A percentile compares a stretch with the other conserved stretches of the same genome.
These are phyloP conservation scores for Durotheca rogersii DNA, from an alignment of 495 filamentous ascomycete species.

Conservation along the genomic window DNA sequence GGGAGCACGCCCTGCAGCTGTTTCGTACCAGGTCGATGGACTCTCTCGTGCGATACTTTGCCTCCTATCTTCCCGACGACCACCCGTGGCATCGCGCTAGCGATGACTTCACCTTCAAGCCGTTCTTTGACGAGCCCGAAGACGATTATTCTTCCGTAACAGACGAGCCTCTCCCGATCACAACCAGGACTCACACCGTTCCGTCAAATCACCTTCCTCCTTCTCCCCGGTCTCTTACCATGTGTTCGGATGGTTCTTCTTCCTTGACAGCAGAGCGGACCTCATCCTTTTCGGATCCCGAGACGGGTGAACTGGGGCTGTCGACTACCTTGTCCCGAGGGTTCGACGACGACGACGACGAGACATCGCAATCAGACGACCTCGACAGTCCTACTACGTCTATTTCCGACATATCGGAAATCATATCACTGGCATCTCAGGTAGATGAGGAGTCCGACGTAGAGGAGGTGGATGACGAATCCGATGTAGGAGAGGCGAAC, in stretches of 20 bases:
- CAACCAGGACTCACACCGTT: constrained; percentile 15
- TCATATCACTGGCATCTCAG: constrained; percentile 20
- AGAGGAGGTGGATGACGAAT: constrained; percentile 12
- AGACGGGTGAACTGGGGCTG: constrained; percentile 37
- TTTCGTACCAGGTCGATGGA: constrained; percentile 54
- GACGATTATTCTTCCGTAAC: constrained; percentile 40
- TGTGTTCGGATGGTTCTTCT: constrained; percentile 46
- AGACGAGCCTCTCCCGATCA: constrained; percentile 45
- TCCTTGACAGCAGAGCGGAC: constrained; percentile 44
- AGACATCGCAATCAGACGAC: constrained; percentile 37
- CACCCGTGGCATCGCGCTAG: constrained; percentile 39
- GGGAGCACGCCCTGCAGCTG: constrained; percentile 52
- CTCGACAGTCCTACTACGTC: constrained; percentile 38
- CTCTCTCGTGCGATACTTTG: constrained; percentile 53
- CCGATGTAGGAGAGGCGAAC: constrained; percentile 13
- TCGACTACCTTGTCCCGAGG: constrained; percentile 23
- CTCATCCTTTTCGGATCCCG: constrained; percentile 49
- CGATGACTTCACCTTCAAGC: constrained; percentile 30
- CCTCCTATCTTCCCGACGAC: constrained; percentile 50
- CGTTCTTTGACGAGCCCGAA: constrained; percentile 41
- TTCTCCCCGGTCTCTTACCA: constrained; percentile 51
- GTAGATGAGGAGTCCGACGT: constrained; percentile 13
- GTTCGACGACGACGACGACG: constrained; percentile 39
- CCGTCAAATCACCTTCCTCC: constrained; percentile 40
- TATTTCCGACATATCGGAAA: constrained; percentile 39